Conservation (phyloP, 1,284 basidiomycete species). For the Melampsora americana region DNA sequence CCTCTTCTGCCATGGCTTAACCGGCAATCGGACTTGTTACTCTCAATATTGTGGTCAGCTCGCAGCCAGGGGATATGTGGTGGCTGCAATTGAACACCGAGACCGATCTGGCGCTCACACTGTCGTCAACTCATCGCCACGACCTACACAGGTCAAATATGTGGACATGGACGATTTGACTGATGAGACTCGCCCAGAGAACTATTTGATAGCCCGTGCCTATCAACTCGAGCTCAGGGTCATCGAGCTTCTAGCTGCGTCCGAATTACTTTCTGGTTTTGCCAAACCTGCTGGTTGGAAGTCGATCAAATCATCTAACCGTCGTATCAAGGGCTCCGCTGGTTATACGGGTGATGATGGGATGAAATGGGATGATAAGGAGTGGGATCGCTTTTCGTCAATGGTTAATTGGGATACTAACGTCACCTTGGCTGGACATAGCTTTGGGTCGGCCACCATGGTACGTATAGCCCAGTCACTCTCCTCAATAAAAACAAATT, state of each 20-base stretch:
- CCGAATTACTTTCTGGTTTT: conserved; percentile 11
- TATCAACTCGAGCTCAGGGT: conserved; percentile 29
- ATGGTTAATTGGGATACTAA: conserved; percentile 27
- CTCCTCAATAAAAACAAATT: not conserved
- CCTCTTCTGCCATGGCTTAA: conserved; percentile 57
- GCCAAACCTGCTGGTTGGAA: conserved; percentile 17
- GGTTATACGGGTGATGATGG: conserved; percentile 42
- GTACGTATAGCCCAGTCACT: conserved; percentile 11
- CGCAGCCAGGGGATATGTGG: conserved; percentile 57
- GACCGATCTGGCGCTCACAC: conserved; percentile 21
- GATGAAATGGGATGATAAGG: conserved; percentile 15
- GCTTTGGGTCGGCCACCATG: conserved; percentile 36
- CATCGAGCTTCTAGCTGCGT: conserved; percentile 17
- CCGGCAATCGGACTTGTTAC: conserved; percentile 57
- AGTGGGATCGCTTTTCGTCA: conserved; percentile 22
- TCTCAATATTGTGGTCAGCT: conserved; percentile 57
- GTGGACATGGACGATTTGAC: conserved; percentile 26
- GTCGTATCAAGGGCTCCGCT: conserved; percentile 19
- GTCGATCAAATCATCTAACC: conserved; percentile 12
- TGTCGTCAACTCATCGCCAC: not conserved
- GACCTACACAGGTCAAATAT: not conserved
- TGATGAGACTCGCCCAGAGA: conserved; percentile 14
- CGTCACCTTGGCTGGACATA: conserved; percentile 37
- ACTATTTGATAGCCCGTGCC: conserved; percentile 17
- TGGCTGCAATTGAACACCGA: conserved; percentile 59